Conservation (phyloP, 2,329 filamentous ascomycete genomes). For the Alternaria solani region DNA sequence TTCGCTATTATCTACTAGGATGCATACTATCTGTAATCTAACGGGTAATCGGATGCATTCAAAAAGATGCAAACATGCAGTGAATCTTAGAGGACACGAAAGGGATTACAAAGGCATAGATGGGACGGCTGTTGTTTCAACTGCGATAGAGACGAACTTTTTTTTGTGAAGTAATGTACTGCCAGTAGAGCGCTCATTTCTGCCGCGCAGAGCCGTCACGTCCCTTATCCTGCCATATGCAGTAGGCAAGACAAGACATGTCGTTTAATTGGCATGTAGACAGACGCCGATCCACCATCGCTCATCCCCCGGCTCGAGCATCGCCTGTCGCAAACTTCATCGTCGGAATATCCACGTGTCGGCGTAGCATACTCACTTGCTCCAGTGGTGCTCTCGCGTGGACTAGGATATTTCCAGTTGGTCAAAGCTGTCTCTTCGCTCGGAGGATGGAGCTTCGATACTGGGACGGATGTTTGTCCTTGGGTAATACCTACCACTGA, state of each 20-base stretch:
- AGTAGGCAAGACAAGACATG: neutral
- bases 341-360: neutral
- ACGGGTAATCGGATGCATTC: neutral
- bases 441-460: neutral
- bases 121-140: neutral
- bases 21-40: neutral
- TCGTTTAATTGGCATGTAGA: neutral
- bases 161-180: neutral
- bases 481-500: constrained; percentile 7
- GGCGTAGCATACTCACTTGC: constrained; percentile 1
- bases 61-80: neutral
- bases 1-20: neutral
- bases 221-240: constrained; percentile 2
- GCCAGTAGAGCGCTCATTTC: constrained; percentile 1
- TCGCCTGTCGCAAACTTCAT: constrained; percentile 1
- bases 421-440: constrained; percentile 1
- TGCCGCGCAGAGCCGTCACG: neutral
- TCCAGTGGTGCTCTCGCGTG: neutral
- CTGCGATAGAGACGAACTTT: constrained; percentile 1
- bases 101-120: neutral
- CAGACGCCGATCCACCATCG: neutral
- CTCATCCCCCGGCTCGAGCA: constrained; percentile 1
- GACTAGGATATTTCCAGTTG: neutral
- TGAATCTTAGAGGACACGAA: neutral
- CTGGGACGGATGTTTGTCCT: constrained; percentile 2